Base-by-base conservation (phyloP, 257 asterid species). In the Oldenlandia corymbosa region DNA sequence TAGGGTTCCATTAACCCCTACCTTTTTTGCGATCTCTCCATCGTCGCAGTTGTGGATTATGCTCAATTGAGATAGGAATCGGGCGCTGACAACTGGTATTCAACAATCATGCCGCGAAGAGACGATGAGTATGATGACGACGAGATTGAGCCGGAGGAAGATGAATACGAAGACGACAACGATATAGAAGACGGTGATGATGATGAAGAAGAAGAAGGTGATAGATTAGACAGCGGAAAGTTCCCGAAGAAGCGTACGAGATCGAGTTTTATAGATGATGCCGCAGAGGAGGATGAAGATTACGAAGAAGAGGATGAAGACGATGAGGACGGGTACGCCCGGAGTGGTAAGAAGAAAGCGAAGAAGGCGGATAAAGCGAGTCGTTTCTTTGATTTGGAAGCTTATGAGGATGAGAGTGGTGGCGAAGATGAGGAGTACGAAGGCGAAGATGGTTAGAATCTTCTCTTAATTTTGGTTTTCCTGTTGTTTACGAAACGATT, bases 381-480 rank as follows among this genome's bases (percentile, higher is more conserved):
- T 66, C 84, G 39, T 34, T 86, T 83, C 63, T 84, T 92, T 52
- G 98, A 92, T 24, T 81, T 77, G 59, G 95, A 92, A 69, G 96
- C 96, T 13, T 76, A 68, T 4, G 97, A n/a, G n/a, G n/a, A 86
- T 63, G 95, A 87, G 55, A 88, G 85, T 68, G 98, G 86, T 27
- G 97, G 85, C 1, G 98, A 92, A 0, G 98, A 92, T 75, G 97
- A 93, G 39, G 99, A 93, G 27, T 96, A 89, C 53, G 99, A 87
- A 48, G 96, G 81, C 69, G 99, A 89, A 58, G 99, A 89, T 65
- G 97, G 97, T 89, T 70, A 81, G 83, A 45, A 21, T 5, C n/a
- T 10, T 57, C 32, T 17, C 51, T 51, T 4, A 0, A 7, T 10
- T 18, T 13, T 58, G 21, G 12, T 0, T 18, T n/a, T n/a, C n/a